Base-by-base conservation (phyloP, 2,329 filamentous ascomycete species). In the Aspergillus nomiae region DNA sequence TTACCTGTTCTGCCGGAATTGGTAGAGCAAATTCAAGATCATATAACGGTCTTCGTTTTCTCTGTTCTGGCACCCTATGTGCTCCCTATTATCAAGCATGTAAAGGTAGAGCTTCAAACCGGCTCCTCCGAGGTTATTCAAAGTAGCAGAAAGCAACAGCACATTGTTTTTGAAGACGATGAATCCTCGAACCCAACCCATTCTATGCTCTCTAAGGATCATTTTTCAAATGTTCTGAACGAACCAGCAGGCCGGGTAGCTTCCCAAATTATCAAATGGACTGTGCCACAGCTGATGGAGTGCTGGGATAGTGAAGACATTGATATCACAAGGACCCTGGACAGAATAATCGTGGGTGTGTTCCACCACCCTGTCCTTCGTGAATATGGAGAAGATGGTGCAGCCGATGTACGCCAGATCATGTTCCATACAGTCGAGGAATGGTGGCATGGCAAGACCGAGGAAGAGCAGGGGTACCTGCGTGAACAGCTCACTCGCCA, bases 141-240 rank as follows among this genome's bases (percentile, higher is more conserved):
- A 71, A 93, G 90, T 81, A 94, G 91, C 76, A 85, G 90, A 76
- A 87, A 90, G 58, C 90, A 96, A 81, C 93, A 97, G 80, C 88
- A 91, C 72, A 86, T 96, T 69, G 92, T 97, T 56, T 97, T 97
- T 78, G 80, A 91, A 51, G 89, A 97, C 68, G 90, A 96, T 73
- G 66, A 85, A 58, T 90, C 82, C 66, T 88, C 87, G 24, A 90
- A 97, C 73, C 94, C 94, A 0, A 97, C 94, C 1, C 94, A 97
- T 81, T 96, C 92, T 24, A 97, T 97, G 94, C 83, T 97, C 58
- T 93, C 92, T 63, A 97, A 97, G 81, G 94, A 97, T 72, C 94
- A 97, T 79, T 97, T 97, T 77, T 91, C 90, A 67, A 96, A 96
- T 73, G 83, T 94, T 36, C 85, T 97, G 63, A 97, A 97, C 75